Evolutionary conservation across 441 rosid genomes (phyloP).

Genomic region (Pelargonium citronellum): DNA sequence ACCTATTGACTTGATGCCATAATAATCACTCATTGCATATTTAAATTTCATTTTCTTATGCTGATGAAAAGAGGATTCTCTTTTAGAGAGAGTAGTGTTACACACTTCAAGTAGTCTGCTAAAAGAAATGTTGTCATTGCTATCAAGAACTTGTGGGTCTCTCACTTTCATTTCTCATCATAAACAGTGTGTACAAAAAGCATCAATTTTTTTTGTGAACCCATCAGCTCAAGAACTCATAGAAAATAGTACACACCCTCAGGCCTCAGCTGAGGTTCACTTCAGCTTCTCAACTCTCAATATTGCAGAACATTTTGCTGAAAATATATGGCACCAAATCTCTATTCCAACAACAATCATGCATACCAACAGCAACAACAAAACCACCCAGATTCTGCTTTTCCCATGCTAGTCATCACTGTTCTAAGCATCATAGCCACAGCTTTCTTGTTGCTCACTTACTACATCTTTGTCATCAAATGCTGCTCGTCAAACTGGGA

Average conservation of each 20-base stretch:
- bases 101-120: not conserved
- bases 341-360: no score
- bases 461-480: slow-evolving; percentile 41
- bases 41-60: not conserved
- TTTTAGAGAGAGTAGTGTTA: not conserved
- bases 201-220: not conserved
- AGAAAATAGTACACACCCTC: not conserved
- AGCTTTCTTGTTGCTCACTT: slow-evolving; percentile 42
- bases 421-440: slow-evolving; percentile 37
- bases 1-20: no score
- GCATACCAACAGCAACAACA: not conserved
- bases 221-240: not conserved
- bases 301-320: no score
- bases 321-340: not conserved
- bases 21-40: no score
- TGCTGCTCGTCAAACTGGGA: slow-evolving; percentile 44
- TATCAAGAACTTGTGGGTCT: slow-evolving; percentile 1
- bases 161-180: slow-evolving; percentile 1
- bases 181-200: not conserved
- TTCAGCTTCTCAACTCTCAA: not conserved
- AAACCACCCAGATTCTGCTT: slow-evolving; percentile 37
- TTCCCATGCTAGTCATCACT: slow-evolving; percentile 40
- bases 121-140: no score
- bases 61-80: not conserved
- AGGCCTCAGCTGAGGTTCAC: not conserved